These are phyloP conservation scores for Mycena belliarum DNA, from an alignment of 768 basidiomycete species.

Conservation along the genomic window DNA sequence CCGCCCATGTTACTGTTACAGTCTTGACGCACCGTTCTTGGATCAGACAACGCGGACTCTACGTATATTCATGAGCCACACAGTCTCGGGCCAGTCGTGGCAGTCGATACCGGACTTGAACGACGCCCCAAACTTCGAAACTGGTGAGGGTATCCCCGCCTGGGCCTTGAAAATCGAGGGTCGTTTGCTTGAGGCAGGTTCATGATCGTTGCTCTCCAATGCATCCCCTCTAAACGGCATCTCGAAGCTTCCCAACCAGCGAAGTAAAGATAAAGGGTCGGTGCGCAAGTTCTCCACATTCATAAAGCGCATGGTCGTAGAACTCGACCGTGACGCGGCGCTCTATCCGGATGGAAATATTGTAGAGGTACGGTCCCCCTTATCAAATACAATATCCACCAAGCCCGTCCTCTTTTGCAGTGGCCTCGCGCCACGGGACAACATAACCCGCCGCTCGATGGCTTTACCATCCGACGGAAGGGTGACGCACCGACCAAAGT, in stretches of 20 bases:
- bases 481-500: constrained; percentile 79
- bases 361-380: constrained; percentile 67
- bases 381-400: background rate
- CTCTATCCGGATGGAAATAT: constrained; percentile 86
- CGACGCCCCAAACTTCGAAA: constrained; percentile 60
- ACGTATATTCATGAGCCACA: constrained; percentile 86
- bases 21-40: constrained; percentile 10
- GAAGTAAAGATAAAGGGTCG: constrained; percentile 60
- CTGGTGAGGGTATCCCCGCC: constrained; percentile 86
- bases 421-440: constrained; percentile 62
- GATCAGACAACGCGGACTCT: constrained; percentile 77
- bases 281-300: constrained; percentile 84
- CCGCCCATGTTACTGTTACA: background rate
- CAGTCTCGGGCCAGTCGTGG: constrained; percentile 84
- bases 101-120: constrained; percentile 59
- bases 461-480: constrained; percentile 80
- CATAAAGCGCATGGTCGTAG: constrained; percentile 81
- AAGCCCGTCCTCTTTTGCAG: no score
- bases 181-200: constrained; percentile 73
- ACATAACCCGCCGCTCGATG: constrained; percentile 70
- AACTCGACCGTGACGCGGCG: constrained; percentile 81
- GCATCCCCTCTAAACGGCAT: background rate
- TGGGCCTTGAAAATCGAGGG: constrained; percentile 91
- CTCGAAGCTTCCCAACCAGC: constrained; percentile 56
- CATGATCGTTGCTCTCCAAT: background rate